A percentile compares a stretch with the other conserved stretches of the same genome.
Conservation (phyloP, 345 rosid genomes). For the Gossypium arboreum region DNA sequence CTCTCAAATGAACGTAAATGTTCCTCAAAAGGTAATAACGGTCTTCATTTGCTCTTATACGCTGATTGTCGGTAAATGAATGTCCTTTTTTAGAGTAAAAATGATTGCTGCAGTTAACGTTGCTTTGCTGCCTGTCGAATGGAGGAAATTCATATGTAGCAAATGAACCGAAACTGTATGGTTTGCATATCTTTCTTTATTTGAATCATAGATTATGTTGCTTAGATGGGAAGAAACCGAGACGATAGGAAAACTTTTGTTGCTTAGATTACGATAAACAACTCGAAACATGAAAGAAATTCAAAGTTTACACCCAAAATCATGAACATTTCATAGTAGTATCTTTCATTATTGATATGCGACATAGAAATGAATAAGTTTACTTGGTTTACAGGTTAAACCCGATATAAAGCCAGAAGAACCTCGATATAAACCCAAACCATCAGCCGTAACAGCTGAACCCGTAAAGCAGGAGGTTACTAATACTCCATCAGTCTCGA, state of each 20-base stretch:
- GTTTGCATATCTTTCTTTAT: background rate
- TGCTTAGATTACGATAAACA: background rate
- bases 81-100: background rate
- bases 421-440: constrained; percentile 27
- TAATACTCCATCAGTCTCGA: constrained; percentile 19
- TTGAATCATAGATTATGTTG: background rate
- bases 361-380: background rate
- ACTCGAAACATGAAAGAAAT: background rate
- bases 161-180: background rate
- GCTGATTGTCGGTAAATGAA: background rate
- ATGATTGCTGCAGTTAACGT: background rate
- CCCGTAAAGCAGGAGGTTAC: constrained; percentile 26
- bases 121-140: background rate
- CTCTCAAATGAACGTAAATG: constrained; percentile 19
- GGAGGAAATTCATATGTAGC: constrained; percentile 1
- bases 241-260: background rate
- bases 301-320: background rate
- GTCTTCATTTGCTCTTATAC: background rate
- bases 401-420: constrained; percentile 26
- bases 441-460: constrained; percentile 25
- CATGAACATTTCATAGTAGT: background rate
- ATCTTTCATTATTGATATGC: background rate
- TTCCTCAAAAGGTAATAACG: constrained; percentile 32
- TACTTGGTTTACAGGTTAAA: constrained; percentile 30
- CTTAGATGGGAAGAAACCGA: background rate